Evolutionary conservation across 179 eudicot genomes (phyloP).

Genomic region (Vitellaria paradoxa): DNA sequence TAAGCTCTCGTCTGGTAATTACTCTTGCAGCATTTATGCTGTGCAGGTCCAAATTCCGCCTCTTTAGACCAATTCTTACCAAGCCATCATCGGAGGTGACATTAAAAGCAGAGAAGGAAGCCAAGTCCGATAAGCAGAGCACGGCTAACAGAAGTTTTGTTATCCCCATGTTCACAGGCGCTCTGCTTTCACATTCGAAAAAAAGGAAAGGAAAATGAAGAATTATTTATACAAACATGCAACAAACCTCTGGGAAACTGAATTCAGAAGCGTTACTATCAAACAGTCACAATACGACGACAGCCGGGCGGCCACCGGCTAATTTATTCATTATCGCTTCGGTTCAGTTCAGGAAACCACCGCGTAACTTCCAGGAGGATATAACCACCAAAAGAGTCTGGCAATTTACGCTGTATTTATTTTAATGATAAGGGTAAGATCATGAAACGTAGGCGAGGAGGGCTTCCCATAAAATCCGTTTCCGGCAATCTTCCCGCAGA

Average conservation of each 20-base stretch:
- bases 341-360: slow-evolving; percentile 5
- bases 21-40: slow-evolving; percentile 17
- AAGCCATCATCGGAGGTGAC: slow-evolving; percentile 12
- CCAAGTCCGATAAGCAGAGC: slow-evolving; percentile 23
- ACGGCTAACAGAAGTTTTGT: slow-evolving; percentile 21
- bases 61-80: slow-evolving; percentile 32
- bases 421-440: too few relatives aligned
- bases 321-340: background rate
- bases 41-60: slow-evolving; percentile 26
- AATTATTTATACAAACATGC: background rate
- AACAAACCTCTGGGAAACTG: background rate
- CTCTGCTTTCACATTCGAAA: background rate
- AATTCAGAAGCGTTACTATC: too few relatives aligned
- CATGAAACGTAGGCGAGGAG: too few relatives aligned
- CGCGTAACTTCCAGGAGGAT: slow-evolving; percentile 13
- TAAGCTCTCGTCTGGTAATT: slow-evolving; percentile 11
- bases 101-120: background rate
- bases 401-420: background rate
- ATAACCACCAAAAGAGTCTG: slow-evolving; percentile 2
- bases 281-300: too few relatives aligned
- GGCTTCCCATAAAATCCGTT: too few relatives aligned
- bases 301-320: too few relatives aligned
- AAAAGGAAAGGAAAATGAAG: background rate
- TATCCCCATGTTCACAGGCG: slow-evolving; percentile 17
- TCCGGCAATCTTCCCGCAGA: too few relatives aligned